Percentiles rank a stretch among this genome's conserved stretches.
phyloP scores from a whole-genome alignment of 1,284 basidiomycete species.

The Leccinum angustisporum region DNA sequence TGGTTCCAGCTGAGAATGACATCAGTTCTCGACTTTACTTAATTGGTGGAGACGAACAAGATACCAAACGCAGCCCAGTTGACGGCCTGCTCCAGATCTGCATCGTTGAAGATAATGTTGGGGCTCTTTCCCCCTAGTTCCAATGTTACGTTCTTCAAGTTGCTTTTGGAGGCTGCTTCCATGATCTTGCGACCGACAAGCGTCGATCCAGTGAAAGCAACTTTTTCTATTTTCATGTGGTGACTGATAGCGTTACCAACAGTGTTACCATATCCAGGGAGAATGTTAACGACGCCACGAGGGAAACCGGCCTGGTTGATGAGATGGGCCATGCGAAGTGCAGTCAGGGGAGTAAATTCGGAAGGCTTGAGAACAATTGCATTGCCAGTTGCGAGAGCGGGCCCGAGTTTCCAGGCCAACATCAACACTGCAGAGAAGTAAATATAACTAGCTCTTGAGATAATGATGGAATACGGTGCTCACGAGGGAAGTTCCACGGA shows the following conservation, averaged over 20 bases:
- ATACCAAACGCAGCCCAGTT: slow-evolving; percentile 82
- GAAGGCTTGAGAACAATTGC: slow-evolving; percentile 85
- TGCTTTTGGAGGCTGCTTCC: slow-evolving; percentile 79
- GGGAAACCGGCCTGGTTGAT: slow-evolving; percentile 60
- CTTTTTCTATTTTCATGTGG: slow-evolving; percentile 71
- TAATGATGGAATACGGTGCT: slow-evolving; percentile 17
- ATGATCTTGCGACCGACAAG: slow-evolving; percentile 85
- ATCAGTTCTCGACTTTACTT: slow-evolving; percentile 35
- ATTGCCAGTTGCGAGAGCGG: slow-evolving; percentile 86
- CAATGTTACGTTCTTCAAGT: slow-evolving; percentile 88
- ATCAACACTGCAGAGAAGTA: slow-evolving; percentile 52
- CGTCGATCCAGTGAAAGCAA: slow-evolving; percentile 77
- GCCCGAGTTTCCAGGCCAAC: slow-evolving; percentile 82
- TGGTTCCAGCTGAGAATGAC: slow-evolving; percentile 64
- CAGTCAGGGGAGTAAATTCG: slow-evolving; percentile 87
- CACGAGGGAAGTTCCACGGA: slow-evolving; percentile 74
- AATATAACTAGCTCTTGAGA: not conserved
- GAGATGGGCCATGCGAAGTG: slow-evolving; percentile 56
- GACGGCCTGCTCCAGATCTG: slow-evolving; percentile 76
- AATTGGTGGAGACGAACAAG: slow-evolving; percentile 44
- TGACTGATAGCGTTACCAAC: slow-evolving; percentile 64
- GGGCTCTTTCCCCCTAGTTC: slow-evolving; percentile 94
- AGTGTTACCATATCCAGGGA: slow-evolving; percentile 63
- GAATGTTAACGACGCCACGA: slow-evolving; percentile 71
- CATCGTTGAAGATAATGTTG: slow-evolving; percentile 73